Percentiles rank a stretch among this genome's conserved stretches.
Conservation (phyloP, 345 rosid species). For the Moricandia arvensis region DNA sequence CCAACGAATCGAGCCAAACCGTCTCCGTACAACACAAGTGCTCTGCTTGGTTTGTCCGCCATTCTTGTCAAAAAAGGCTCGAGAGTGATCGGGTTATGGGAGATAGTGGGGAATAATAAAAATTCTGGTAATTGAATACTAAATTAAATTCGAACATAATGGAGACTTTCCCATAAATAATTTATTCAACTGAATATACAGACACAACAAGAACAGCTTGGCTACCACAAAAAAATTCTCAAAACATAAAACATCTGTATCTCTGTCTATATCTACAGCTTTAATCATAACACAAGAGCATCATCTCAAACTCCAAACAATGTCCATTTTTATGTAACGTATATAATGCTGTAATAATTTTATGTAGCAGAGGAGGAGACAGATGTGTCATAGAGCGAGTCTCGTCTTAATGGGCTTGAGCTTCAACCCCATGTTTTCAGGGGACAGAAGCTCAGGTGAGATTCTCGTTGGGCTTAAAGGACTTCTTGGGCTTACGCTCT, state of each 20-base stretch:
- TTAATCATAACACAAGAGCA: conserved; percentile 19
- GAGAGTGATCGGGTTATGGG: too few relatives aligned
- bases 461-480: conserved; percentile 79
- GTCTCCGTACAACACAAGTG: conserved; percentile 72
- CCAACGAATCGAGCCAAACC: conserved; percentile 67
- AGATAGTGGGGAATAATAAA: too few relatives aligned
- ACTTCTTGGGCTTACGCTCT: conserved; percentile 86
- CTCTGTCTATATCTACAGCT: conserved; percentile 36
- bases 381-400: conserved; percentile 30
- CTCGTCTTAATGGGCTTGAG: conserved; percentile 91
- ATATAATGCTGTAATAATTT: neutral
- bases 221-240: conserved; percentile 12
- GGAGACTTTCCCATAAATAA: conserved; percentile 1
- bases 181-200: conserved; percentile 25
- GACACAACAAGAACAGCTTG: conserved; percentile 12
- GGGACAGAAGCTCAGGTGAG: conserved; percentile 90
- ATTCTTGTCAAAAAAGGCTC: conserved; percentile 45
- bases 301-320: conserved; percentile 20
- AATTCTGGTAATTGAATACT: too few relatives aligned
- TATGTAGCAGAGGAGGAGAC: neutral
- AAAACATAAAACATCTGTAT: conserved; percentile 24
- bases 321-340: conserved; percentile 13
- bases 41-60: conserved; percentile 97
- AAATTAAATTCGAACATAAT: neutral
- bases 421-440: conserved; percentile 98